Base-by-base conservation (phyloP, 371 early-diverging fungal genomes). In the Capniomyces stellatus region DNA sequence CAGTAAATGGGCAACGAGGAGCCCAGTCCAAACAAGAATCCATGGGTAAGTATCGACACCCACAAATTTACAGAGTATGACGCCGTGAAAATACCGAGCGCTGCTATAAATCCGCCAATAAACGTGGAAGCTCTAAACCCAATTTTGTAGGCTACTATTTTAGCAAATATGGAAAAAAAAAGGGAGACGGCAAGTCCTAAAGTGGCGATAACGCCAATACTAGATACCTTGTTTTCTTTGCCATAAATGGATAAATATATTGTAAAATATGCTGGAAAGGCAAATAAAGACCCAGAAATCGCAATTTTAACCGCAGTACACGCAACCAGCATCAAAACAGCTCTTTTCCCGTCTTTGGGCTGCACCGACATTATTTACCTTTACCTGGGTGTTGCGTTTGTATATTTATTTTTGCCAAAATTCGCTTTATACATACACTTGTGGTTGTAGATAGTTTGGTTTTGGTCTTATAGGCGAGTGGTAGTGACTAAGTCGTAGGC, bases 1-100 rank as follows among this genome's bases (percentile, higher is more conserved):
- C 75, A 70, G 22, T 75, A 63, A 57, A 68, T 75, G 1, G 66
- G 55, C 19, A 78, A 48, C 40, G 68, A 60, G 2, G 60, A 58
- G 6, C 74, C 72, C 21, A 69, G 24, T 3, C 79, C 79, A 56
- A 69, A 77, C 0, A 79, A 53, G 25, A 79, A 42, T 1, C 79
- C 85, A 50, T 82, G 83, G 3, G 80, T 71, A 4, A 76, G 60
- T 57, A 77, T 44, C 8, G 46, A 44, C 12, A 23, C 21, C 4
- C 27, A 12, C 12, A 44, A 4, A 8, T 8, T 8, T 4, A 12
- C 27, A 23, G 46, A 23, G 27, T 23, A 44, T 22, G 24, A 23
- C 27, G 46, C 46, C 27, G n/a, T 4, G 8, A 44, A 8, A 12
- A 44, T 23, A 23, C 46, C 46, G 4, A 44, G 12, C 21, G 24